A percentile compares a stretch with the other conserved stretches of the same genome.
Evolutionary conservation across 306 rosid genomes (phyloP).

Genomic region (Lathyrus oleraceus): DNA sequence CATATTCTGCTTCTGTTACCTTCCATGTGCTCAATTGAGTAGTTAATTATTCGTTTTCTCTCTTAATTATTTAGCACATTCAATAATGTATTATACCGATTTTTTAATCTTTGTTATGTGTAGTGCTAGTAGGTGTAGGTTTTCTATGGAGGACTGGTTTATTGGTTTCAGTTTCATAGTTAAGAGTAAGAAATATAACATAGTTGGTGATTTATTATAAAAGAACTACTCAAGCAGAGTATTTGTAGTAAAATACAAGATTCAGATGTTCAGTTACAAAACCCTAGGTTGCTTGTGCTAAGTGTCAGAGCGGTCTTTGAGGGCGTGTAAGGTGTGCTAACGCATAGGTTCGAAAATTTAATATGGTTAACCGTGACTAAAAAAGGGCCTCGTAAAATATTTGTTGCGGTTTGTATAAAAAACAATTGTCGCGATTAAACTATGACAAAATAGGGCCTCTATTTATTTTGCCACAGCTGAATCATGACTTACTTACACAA

Average conservation of each 20-base stretch:
- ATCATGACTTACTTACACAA: no score
- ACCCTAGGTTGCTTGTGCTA: neutral
- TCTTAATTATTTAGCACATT: neutral
- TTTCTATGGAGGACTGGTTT: neutral
- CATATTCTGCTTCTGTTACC: neutral
- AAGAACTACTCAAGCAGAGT: neutral
- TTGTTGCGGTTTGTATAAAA: no score
- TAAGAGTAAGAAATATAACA: neutral
- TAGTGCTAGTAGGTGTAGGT: neutral
- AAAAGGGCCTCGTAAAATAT: no score
- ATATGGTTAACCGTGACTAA: no score
- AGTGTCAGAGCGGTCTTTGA: neutral
- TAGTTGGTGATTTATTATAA: neutral
- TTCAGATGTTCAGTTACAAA: neutral
- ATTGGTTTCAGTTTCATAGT: constrained; percentile 3
- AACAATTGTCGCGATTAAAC: no score
- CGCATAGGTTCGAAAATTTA: no score
- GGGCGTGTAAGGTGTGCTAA: no score
- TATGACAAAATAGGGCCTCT: no score
- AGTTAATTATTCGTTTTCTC: neutral
- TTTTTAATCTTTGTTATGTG: constrained; percentile 3
- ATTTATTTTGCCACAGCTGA: no score
- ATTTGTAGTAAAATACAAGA: neutral
- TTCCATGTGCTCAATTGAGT: neutral
- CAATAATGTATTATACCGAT: neutral